These are phyloP conservation scores for Cutaneotrichosporon daszewskae DNA, from an alignment of 1,284 basidiomycete species.

Conservation along the genomic window DNA sequence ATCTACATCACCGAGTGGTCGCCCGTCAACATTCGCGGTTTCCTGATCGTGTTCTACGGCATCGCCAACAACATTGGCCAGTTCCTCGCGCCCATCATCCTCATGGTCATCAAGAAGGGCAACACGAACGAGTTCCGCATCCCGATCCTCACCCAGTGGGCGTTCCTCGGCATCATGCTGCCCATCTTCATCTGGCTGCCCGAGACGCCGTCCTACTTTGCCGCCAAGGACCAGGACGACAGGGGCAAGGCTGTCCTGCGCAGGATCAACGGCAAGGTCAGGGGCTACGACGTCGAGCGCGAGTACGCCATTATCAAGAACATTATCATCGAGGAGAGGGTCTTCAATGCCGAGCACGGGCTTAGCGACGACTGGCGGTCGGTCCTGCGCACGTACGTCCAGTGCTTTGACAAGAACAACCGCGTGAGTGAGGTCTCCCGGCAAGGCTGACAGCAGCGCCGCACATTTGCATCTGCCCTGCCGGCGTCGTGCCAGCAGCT, in stretches of 20 bases:
- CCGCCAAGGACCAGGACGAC: slow-evolving; percentile 18
- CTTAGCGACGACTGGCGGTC: too few species aligned
- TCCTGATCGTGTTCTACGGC: not conserved
- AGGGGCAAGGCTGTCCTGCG: slow-evolving; percentile 18
- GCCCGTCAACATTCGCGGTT: slow-evolving; percentile 19
- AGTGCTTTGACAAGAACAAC: too few species aligned
- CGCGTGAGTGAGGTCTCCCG: too few species aligned
- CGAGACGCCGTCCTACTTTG: slow-evolving; percentile 23
- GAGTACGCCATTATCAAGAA: slow-evolving; percentile 19
- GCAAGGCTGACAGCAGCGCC: too few species aligned
- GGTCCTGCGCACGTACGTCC: too few species aligned
- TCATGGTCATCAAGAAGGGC: slow-evolving; percentile 16
- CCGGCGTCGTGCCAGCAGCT: too few species aligned
- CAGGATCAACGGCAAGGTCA: slow-evolving; percentile 17
- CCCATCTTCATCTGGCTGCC: slow-evolving; percentile 18
- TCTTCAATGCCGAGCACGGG: too few species aligned
- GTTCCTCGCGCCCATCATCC: slow-evolving; percentile 16
- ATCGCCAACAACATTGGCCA: slow-evolving; percentile 15
- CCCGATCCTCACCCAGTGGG: slow-evolving; percentile 19
- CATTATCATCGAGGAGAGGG: slow-evolving; percentile 7
- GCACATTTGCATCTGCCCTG: too few species aligned
- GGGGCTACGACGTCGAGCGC: slow-evolving; percentile 20
- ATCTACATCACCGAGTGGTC: slow-evolving; percentile 21
- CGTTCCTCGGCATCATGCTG: slow-evolving; percentile 18
- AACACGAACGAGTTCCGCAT: slow-evolving; percentile 7